Conservation (phyloP, 495 filamentous ascomycete genomes). For the Paragyromitra xinjiangensis region DNA sequence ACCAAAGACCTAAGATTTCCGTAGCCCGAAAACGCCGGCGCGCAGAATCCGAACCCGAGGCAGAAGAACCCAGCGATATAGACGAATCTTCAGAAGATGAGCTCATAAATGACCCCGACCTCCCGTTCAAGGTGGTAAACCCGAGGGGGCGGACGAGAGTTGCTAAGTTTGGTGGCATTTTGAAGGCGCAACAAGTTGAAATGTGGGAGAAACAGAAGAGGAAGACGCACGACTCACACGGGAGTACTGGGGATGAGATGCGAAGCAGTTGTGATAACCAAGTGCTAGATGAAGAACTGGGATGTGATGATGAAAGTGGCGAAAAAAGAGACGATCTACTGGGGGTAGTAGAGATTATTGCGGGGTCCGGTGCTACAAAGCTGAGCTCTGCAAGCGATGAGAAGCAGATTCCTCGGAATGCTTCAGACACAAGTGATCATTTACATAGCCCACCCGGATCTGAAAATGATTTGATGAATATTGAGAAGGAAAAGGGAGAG, state of each 20-base stretch:
- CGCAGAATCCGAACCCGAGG: constrained; percentile 22
- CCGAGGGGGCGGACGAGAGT: constrained; percentile 49
- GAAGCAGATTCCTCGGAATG: background rate
- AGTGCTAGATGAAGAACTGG: background rate
- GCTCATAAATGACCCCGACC: constrained; percentile 41
- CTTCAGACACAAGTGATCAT: constrained; percentile 8
- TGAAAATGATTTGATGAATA: background rate
- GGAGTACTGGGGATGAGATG: constrained; percentile 3
- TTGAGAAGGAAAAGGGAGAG: background rate
- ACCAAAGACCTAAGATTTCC: constrained; percentile 11
- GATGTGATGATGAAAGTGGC: background rate
- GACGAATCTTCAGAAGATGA: constrained; percentile 32
- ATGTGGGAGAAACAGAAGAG: constrained; percentile 39
- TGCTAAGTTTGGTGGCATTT: constrained; percentile 49
- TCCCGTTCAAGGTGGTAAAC: constrained; percentile 43
- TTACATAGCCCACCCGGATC: background rate
- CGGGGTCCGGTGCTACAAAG: background rate
- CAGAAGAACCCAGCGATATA: constrained; percentile 28
- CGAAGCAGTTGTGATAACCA: background rate
- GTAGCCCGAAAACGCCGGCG: constrained; percentile 34
- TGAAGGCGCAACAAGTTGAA: constrained; percentile 49
- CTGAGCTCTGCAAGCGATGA: background rate
- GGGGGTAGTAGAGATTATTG: background rate
- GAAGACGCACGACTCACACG: constrained; percentile 15
- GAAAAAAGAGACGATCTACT: background rate